These are phyloP conservation scores for Cyclostephanos invisitatus DNA, from an alignment of 108 stramenopile genomes.

Conservation along the genomic window DNA sequence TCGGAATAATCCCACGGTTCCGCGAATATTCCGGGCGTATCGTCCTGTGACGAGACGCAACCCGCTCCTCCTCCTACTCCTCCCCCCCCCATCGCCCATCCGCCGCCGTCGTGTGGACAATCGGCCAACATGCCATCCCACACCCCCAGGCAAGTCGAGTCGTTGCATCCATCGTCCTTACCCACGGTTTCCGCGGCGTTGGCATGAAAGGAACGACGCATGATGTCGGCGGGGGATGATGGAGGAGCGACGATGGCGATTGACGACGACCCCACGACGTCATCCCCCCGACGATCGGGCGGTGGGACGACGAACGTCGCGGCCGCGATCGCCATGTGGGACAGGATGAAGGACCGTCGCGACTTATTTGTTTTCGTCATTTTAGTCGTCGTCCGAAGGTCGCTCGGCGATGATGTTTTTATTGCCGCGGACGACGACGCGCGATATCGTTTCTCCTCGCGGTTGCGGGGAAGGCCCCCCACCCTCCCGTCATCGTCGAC, in stretches of 20 bases:
- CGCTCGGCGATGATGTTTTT: too few relatives aligned
- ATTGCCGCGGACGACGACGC: too few relatives aligned
- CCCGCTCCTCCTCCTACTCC: conserved; percentile 53
- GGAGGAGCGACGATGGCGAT: too few relatives aligned
- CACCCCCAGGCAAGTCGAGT: conserved; percentile 72
- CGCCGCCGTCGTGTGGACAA: conserved; percentile 58
- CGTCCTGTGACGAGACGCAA: conserved; percentile 82
- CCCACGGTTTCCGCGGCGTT: conserved; percentile 77
- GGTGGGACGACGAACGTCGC: not conserved
- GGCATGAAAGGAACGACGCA: not conserved
- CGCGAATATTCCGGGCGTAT: conserved; percentile 77
- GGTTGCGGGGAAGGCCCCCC: too few relatives aligned
- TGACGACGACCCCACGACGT: not conserved
- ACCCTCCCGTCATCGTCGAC: too few relatives aligned
- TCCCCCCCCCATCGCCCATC: conserved; percentile 3
- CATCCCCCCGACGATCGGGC: not conserved
- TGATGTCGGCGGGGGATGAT: not conserved
- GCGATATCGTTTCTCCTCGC: too few relatives aligned
- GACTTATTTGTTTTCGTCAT: too few relatives aligned
- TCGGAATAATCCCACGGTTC: conserved; percentile 82
- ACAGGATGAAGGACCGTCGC: too few relatives aligned
- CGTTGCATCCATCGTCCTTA: conserved; percentile 75
- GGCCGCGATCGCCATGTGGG: not conserved
- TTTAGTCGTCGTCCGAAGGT: too few relatives aligned
- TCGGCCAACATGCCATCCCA: conserved; percentile 87